These are phyloP conservation scores for Colletotrichum lentis DNA, from an alignment of 2,329 filamentous ascomycete species.

Conservation along the genomic window DNA sequence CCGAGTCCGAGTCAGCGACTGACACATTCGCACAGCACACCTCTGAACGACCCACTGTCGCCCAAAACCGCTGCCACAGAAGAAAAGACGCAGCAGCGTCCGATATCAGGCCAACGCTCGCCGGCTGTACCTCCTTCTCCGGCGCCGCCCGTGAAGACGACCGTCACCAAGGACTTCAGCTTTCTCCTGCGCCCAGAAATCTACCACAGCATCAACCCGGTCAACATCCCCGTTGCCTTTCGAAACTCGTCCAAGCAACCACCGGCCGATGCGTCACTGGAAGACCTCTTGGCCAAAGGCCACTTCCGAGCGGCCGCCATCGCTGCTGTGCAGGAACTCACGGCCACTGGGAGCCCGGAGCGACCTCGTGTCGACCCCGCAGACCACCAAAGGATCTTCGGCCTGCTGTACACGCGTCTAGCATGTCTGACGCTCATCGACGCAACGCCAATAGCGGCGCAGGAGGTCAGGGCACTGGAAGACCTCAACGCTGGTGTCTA, in stretches of 20 bases:
- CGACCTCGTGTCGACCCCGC: constrained; percentile 53
- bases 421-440: constrained; percentile 83
- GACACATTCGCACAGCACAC: constrained; percentile 37
- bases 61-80: constrained; percentile 27
- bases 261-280: constrained; percentile 68
- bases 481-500: constrained; percentile 67
- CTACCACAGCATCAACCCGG: constrained; percentile 79
- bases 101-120: constrained; percentile 36
- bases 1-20: constrained; percentile 35
- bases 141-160: constrained; percentile 45
- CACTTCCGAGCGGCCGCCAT: constrained; percentile 84
- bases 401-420: constrained; percentile 80
- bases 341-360: constrained; percentile 39
- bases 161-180: constrained; percentile 74
- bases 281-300: constrained; percentile 72
- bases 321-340: constrained; percentile 69
- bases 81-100: constrained; percentile 40
- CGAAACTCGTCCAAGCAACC: constrained; percentile 73
- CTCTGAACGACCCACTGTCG: constrained; percentile 38
- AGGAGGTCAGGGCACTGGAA: constrained; percentile 70
- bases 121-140: constrained; percentile 46
- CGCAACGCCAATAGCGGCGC: constrained; percentile 72
- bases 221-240: constrained; percentile 70
- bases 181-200: constrained; percentile 82
- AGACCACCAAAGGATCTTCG: constrained; percentile 74